Evolutionary conservation across 1,284 basidiomycete genomes (phyloP), one percentile per base, ranked within the genome.

Genomic region (Rhodofomes roseus): DNA sequence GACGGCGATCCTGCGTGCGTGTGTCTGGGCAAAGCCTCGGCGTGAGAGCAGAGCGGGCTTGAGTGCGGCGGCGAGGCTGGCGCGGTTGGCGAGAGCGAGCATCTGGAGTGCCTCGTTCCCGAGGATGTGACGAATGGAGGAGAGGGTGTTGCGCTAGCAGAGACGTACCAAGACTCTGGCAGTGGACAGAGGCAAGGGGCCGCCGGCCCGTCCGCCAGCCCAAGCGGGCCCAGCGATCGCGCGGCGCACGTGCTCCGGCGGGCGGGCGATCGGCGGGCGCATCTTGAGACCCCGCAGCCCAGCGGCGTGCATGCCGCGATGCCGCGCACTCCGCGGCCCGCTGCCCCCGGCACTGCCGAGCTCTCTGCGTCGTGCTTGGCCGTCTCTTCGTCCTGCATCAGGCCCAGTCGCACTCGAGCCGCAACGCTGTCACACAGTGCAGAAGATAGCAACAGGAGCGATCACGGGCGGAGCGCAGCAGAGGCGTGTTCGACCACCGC

Each of bases 1-100:
- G 34, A 23, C 77, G 60, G 68, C 59, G 67, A 70, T 71, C 11
- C 58, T 60, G 18, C 62, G 29, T 16, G 60, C 27, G 4, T 29
- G 53, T 7, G 67, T 61, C 25, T 63, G 60, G 53, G 62, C 64
- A 56, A 68, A 66, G 44, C 51, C 20, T 27, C 67, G 56, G 14
- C 40, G 36, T 23, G 54, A 27, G 46, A 53, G 7, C 4, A 34
- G 36, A 23, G 31, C n/a, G 44, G n/a, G 44, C 23, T 46, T 40
- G 2, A 20, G 53, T n/a, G 56, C 1, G 16, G 59, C 20, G 18
- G 36, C 20, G 22, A 59, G 9, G n/a, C 44, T n/a, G 40, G 41
- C 58, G 12, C 41, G 25, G 23, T 20, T 9, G 27, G 57, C 29
- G 9, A 59, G 50, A 7, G 43, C 23, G 43, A 57, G 43, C 55